phyloP scores from a whole-genome alignment of 352 stramenopile genomes.

The Globisporangium rhizosaccharum region DNA sequence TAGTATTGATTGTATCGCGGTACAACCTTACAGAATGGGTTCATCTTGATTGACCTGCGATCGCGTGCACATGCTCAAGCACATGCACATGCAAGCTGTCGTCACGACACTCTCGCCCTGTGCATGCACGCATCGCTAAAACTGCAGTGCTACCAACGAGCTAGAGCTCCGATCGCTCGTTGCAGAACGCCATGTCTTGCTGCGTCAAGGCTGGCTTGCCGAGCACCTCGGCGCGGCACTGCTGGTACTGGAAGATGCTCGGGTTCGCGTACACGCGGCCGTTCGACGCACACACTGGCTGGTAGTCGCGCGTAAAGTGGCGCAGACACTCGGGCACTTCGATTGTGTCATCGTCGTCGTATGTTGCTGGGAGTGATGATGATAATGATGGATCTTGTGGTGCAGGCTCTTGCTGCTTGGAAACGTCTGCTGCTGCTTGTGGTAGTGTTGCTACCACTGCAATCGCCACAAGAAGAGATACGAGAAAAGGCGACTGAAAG shows the following conservation, averaged over 20 bases:
- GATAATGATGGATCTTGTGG: neutral
- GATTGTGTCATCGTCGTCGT: neutral
- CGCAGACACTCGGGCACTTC: slow-evolving; percentile 27
- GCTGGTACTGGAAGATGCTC: slow-evolving; percentile 50
- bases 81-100: neutral
- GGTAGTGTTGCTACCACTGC: neutral
- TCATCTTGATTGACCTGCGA: no score
- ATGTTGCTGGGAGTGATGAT: neutral
- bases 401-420: no score
- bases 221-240: slow-evolving; percentile 37
- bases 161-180: slow-evolving; percentile 23
- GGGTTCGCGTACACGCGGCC: slow-evolving; percentile 47
- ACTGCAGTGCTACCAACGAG: neutral
- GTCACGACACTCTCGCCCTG: neutral
- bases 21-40: no score
- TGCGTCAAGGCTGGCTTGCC: slow-evolving; percentile 24
- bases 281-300: slow-evolving; percentile 50
- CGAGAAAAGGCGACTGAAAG: neutral
- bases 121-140: neutral
- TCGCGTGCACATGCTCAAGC: no score
- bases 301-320: slow-evolving; percentile 42
- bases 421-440: no score
- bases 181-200: slow-evolving; percentile 38
- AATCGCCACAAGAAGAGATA: neutral
- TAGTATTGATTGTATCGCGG: no score